Base-by-base conservation (phyloP, 164 flowering plant species). In the Aristolochia fimbriata region DNA sequence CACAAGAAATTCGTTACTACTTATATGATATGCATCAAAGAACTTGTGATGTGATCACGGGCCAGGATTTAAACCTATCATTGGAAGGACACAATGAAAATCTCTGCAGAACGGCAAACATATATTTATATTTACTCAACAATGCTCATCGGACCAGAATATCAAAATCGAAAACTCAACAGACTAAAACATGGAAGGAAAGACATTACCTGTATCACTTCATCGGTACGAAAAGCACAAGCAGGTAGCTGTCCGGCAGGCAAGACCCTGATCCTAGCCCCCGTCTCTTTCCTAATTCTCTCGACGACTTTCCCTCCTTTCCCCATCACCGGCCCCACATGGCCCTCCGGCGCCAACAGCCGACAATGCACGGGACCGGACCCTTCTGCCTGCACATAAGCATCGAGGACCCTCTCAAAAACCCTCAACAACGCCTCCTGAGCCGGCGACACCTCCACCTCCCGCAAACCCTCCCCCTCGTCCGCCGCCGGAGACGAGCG, bases 271-370 rank as follows among this genome's bases (percentile, higher is more conserved):
- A 93, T 75, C 50, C 67, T 87, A 21, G 78, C 70, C 0, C 94
- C 85, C 59, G 68, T 80, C n/a, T 84, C 90, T 60, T 73, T 80
- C 79, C 80, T 78, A 45, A 93, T 79, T 71, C 71, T 79, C 80
- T 80, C 86, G 60, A 87, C 78, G 3, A 76, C 73, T 65, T 76
- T 80, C 47, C 97, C 98, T 3, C 88, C 93, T 68, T 81, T 89
- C 56, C 95, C 98, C 48, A 92, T 85, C 25, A 92, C 81, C 4
- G 79, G 58, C 13, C 96, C 91, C 1, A 67, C 85, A 51, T 83
- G 86, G 48, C 67, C 76, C 51, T 45, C 59, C n/a, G 73, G 82
- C 51, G 74, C 86, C 70, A 90, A 66, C 69, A 89, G 31, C 68
- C 97, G 68, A 65, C 89, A 82, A 6, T 80, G 77, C 6, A 84